Percentiles rank a stretch among this genome's conserved stretches.
phyloP scores from a whole-genome alignment of 805 yeast species.

The Saitoella complicata region DNA sequence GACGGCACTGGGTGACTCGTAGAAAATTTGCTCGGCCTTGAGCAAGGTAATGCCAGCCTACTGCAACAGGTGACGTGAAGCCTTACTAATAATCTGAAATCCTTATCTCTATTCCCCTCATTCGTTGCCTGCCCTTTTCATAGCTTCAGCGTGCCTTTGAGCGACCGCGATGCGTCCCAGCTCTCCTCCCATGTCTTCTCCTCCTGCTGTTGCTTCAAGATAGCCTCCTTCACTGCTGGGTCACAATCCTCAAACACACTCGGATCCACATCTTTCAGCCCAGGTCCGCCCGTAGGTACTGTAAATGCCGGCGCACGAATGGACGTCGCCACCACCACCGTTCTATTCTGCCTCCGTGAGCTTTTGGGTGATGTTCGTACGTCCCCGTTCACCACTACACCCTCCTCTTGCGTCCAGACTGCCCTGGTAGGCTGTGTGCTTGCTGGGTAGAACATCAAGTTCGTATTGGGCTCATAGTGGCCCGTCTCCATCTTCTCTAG shows the following conservation, averaged over 20 bases:
- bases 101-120: no score
- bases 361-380: background rate
- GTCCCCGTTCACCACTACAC: background rate
- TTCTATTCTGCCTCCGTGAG: background rate
- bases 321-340: background rate
- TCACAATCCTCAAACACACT: background rate
- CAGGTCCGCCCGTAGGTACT: background rate
- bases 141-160: no score
- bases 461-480: slow-evolving; percentile 67
- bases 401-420: slow-evolving; percentile 5
- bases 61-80: no score
- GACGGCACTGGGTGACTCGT: no score
- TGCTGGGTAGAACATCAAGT: slow-evolving; percentile 57
- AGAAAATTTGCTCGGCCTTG: no score
- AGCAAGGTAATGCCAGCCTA: no score
- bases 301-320: background rate
- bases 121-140: no score
- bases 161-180: no score
- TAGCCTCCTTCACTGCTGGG: background rate
- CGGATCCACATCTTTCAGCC: background rate
- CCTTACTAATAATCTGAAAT: no score
- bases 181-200: background rate
- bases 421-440: slow-evolving; percentile 49
- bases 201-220: background rate
- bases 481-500: slow-evolving; percentile 35